A percentile compares a stretch with the other conserved stretches of the same genome.
phyloP scores from a whole-genome alignment of 2,329 filamentous ascomycete species.

The Arthrinium phaeospermum region DNA sequence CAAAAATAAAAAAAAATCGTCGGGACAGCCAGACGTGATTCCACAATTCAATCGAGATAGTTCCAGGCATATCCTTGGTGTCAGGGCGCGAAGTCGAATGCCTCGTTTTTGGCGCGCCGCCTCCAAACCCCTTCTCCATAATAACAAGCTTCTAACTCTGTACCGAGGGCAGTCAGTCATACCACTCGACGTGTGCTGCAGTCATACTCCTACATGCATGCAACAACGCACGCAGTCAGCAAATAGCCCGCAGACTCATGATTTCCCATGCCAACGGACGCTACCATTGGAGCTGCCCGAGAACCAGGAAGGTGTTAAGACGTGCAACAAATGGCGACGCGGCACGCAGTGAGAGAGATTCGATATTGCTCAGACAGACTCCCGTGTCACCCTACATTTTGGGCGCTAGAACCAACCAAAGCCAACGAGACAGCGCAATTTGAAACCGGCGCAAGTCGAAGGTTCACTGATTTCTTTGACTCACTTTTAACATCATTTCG shows the following conservation, averaged over 20 bases:
- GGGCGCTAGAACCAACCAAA: neutral
- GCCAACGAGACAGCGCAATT: neutral
- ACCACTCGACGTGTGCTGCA: slow-evolving; percentile 9
- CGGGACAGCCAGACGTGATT: neutral
- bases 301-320: no score
- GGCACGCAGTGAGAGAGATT: neutral
- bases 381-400: neutral
- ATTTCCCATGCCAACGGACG: neutral
- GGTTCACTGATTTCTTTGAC: slow-evolving; percentile 9
- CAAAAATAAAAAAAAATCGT: slow-evolving; percentile 3
- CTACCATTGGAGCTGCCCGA: neutral
- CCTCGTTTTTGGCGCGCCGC: neutral
- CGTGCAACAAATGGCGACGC: neutral
- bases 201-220: slow-evolving; percentile 5
- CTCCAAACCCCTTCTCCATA: neutral
- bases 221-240: slow-evolving; percentile 4
- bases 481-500: slow-evolving; percentile 9
- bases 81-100: neutral
- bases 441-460: slow-evolving; percentile 9
- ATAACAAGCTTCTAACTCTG: neutral
- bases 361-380: neutral
- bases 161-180: neutral
- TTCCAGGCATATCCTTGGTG: slow-evolving; percentile 9
- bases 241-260: neutral
- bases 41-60: slow-evolving; percentile 14